phyloP scores from a whole-genome alignment of 768 basidiomycete genomes.

The Lactarius hengduanensis region DNA sequence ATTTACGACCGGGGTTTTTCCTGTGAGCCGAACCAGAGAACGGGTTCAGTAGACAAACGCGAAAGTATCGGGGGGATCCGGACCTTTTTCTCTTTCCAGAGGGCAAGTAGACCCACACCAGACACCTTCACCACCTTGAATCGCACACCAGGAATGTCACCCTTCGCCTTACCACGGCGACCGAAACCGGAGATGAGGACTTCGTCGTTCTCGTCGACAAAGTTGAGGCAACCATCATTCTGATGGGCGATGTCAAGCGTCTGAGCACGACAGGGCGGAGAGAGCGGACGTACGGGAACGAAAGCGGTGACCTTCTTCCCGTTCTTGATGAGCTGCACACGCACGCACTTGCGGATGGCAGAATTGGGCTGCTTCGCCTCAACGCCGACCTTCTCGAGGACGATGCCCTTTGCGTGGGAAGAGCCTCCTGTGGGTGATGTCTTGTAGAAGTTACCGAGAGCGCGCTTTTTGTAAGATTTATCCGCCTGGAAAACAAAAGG shows the following conservation, averaged over 20 bases:
- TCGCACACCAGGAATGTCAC: conserved; percentile 99
- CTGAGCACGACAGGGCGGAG: background rate
- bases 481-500: conserved; percentile 65
- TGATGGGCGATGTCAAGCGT: conserved; percentile 34
- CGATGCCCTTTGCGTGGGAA: conserved; percentile 99
- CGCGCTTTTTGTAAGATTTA: conserved; percentile 99
- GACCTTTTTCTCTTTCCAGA: conserved; percentile 99
- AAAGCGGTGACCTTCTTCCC: conserved; percentile 99
- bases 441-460: conserved; percentile 99
- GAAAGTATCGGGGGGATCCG: conserved; percentile 30
- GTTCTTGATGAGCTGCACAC: conserved; percentile 99
- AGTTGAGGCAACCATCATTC: conserved; percentile 98
- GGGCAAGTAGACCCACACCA: conserved; percentile 94
- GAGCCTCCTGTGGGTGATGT: conserved; percentile 99
- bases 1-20: conserved; percentile 43
- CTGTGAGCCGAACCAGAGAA: conserved; percentile 25
- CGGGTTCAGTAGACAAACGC: conserved; percentile 9
- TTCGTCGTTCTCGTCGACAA: conserved; percentile 99
- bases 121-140: conserved; percentile 99
- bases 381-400: conserved; percentile 99
- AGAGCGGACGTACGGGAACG: conserved; percentile 73
- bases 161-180: conserved; percentile 99
- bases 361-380: conserved; percentile 99
- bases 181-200: conserved; percentile 99
- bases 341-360: conserved; percentile 99